phyloP scores from a whole-genome alignment of 495 filamentous ascomycete genomes.

The Trichoderma gamsii region DNA sequence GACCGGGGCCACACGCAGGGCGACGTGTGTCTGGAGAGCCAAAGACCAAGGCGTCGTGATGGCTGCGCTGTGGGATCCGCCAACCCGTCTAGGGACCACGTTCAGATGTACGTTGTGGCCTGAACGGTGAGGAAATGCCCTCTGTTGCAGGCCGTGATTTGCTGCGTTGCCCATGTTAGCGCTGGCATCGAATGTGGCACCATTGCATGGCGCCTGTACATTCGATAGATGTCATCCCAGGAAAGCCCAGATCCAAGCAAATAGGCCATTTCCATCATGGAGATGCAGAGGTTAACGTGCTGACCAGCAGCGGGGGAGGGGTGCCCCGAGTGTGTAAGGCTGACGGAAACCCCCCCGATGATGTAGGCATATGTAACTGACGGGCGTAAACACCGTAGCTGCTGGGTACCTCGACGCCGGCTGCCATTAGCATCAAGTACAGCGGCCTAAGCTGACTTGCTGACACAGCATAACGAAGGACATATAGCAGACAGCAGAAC shows the following conservation, averaged over 20 bases:
- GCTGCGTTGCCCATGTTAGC: slow-evolving; percentile 6
- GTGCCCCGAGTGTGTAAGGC: neutral
- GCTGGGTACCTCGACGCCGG: neutral
- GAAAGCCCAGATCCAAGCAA: neutral
- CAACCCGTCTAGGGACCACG: neutral
- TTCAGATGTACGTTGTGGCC: neutral
- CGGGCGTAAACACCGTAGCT: neutral
- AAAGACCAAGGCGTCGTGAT: neutral
- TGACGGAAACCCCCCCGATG: slow-evolving; percentile 6
- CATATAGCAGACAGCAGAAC: neutral
- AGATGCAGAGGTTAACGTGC: neutral
- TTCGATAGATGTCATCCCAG: neutral
- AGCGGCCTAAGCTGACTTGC: slow-evolving; percentile 11
- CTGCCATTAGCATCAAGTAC: neutral
- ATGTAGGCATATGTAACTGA: neutral
- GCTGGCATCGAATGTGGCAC: neutral
- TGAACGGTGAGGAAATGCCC: neutral
- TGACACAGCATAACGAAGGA: neutral
- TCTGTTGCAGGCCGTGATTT: neutral
- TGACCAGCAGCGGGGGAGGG: slow-evolving; percentile 10
- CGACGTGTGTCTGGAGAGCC: neutral
- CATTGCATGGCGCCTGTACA: neutral
- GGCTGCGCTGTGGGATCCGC: neutral
- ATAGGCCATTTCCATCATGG: neutral
- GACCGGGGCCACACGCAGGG: neutral